Conservation (phyloP, 192 early-diverging fungal genomes). For the Lobosporangium transversale region DNA sequence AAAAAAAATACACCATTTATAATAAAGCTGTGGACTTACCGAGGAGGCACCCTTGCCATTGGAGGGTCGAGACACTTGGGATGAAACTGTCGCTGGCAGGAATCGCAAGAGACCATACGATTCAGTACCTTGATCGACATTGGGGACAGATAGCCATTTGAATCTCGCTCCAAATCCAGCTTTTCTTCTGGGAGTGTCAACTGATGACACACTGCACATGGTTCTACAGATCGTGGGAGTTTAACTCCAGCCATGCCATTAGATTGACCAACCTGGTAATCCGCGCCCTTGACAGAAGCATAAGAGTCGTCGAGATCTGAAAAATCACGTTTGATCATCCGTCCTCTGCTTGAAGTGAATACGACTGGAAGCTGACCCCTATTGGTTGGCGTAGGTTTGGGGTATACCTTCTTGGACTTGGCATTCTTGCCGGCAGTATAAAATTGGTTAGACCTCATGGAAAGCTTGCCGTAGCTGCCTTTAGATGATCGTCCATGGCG, state of each 20-base stretch:
- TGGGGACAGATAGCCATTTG: constrained; percentile 23
- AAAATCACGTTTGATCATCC: constrained; percentile 41
- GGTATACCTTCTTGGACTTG: constrained; percentile 47
- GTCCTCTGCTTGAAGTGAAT: constrained; percentile 46
- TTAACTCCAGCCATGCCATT: constrained; percentile 9
- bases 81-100: constrained; percentile 48
- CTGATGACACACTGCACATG: constrained; percentile 45
- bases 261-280: neutral
- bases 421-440: constrained; percentile 27
- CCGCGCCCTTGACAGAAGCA: neutral
- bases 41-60: constrained; percentile 48
- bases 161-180: constrained; percentile 34
- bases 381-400: constrained; percentile 31
- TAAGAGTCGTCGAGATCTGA: constrained; percentile 23
- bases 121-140: constrained; percentile 49
- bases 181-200: constrained; percentile 46
- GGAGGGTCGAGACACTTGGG: constrained; percentile 49
- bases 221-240: constrained; percentile 20
- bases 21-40: constrained; percentile 11
- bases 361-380: constrained; percentile 26
- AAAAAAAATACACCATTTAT: neutral
- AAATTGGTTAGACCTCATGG: constrained; percentile 21
- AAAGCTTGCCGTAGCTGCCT: constrained; percentile 29
- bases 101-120: constrained; percentile 41
- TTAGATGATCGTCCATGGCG: constrained; percentile 44